phyloP scores from a whole-genome alignment of 2,329 filamentous ascomycete species.

The Phoma sp. region DNA sequence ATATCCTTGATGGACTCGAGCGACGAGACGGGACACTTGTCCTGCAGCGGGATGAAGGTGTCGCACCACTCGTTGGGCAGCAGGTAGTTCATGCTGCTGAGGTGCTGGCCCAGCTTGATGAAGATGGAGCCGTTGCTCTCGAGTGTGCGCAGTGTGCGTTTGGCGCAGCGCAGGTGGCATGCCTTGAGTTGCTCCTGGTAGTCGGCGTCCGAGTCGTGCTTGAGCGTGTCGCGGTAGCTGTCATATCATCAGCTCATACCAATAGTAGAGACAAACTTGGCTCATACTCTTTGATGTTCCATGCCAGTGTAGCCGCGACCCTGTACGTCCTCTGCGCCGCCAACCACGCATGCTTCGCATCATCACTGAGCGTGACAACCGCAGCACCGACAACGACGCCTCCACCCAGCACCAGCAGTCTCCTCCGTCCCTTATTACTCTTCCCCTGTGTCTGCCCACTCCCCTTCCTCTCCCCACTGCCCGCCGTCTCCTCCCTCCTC shows the following conservation, averaged over 20 bases:
- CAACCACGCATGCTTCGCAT: constrained; percentile 77
- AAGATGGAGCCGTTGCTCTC: constrained; percentile 98
- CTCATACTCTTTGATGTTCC: constrained; percentile 88
- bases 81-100: constrained; percentile 95
- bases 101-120: constrained; percentile 94
- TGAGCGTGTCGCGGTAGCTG: constrained; percentile 88
- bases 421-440: constrained; percentile 35
- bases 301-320: constrained; percentile 74
- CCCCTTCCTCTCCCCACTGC: background rate
- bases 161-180: constrained; percentile 92
- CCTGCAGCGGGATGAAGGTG: constrained; percentile 94
- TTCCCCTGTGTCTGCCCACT: background rate
- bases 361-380: constrained; percentile 62
- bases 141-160: constrained; percentile 82
- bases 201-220: constrained; percentile 69
- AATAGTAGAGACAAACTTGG: background rate
- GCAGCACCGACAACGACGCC: constrained; percentile 48
- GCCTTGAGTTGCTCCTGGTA: constrained; percentile 73
- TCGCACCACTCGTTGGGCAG: constrained; percentile 91
- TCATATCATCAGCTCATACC: background rate
- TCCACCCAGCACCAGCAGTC: constrained; percentile 35
- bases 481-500: background rate
- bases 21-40: constrained; percentile 92
- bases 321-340: constrained; percentile 79
- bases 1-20: constrained; percentile 85